Base-by-base conservation (phyloP, 208 protist species). In the Crithidia brevicula region DNA sequence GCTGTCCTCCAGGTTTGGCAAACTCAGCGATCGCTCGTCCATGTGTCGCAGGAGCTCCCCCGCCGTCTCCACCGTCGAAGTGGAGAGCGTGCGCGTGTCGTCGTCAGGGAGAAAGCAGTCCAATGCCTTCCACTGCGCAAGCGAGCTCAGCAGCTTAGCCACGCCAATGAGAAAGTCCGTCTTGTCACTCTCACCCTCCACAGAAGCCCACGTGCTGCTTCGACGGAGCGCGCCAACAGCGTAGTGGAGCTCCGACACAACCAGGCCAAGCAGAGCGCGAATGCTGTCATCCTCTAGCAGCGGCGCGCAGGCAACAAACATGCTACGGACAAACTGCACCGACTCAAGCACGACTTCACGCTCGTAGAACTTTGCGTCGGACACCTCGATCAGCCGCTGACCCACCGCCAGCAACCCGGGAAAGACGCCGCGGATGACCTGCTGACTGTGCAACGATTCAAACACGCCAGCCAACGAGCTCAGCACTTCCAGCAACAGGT, bases 71-170 rank as follows among this genome's bases (percentile, higher is more conserved):
- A 89, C 75, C 22, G 82, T 72, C 50, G 69, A 72, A 16, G 36
- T 59, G 25, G 68, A 66, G 23, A 96, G 22, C 2, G 72, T 20
- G 28, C 57, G 50, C 5, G 77, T 69, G 13, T 82, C 78, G 10
- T 86, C 72, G 20, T 80, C 74, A 2, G 82, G 67, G 47, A 92
- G 65, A 31, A 84, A 89, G 74, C 81, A 91, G 61, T 92, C 87
- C 53, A 93, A 62, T 45, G 69, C 68, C 30, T 78, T 83, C 90
- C 90, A 96, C 57, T 88, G 81, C 56, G 81, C 76, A 47, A 91
- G 43, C 18, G 84, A 68, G 59, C 63, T 73, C 7, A 91, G 50
- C 45, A 96, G 72, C 46, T 69, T 63, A 30, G 80, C 80, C n/a
- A 82, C 33, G 20, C 63, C 25, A 16, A 81, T 60, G 45, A 91